Evolutionary conservation across 371 early-diverging fungal genomes (phyloP).

Genomic region (Basidiobolus meristosporus): DNA sequence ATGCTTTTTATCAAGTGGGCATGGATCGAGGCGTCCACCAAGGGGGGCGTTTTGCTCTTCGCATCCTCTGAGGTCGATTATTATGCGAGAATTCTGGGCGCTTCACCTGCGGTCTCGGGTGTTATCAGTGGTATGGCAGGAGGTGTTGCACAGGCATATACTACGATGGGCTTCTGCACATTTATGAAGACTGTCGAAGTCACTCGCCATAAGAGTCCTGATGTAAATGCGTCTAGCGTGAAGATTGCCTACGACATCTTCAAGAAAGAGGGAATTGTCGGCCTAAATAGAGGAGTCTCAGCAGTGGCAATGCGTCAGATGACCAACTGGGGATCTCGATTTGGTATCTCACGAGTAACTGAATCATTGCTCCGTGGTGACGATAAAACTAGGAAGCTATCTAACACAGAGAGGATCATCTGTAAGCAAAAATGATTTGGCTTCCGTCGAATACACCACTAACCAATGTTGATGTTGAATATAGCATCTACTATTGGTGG

Average conservation of each 20-base stretch:
- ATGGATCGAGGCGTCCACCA: conserved; percentile 84
- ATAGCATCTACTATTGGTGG: conserved; percentile 79
- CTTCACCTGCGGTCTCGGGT: conserved; percentile 46
- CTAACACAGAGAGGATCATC: background rate
- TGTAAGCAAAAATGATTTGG: background rate
- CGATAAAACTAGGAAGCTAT: conserved; percentile 1
- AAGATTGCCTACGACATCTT: conserved; percentile 76
- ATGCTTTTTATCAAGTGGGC: conserved; percentile 57
- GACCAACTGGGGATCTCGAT: conserved; percentile 94
- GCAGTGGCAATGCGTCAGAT: conserved; percentile 84
- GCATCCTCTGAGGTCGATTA: conserved; percentile 85
- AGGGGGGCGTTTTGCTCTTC: conserved; percentile 87
- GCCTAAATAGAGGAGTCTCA: conserved; percentile 88
- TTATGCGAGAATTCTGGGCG: conserved; percentile 22
- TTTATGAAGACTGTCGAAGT: conserved; percentile 98
- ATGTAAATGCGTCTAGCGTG: conserved; percentile 45
- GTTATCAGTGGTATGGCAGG: conserved; percentile 85
- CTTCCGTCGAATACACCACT: too few species aligned
- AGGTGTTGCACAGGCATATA: conserved; percentile 81
- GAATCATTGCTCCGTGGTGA: conserved; percentile 1
- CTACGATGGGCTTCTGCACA: conserved; percentile 97
- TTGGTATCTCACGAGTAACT: conserved; percentile 18
- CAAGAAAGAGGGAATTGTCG: conserved; percentile 76
- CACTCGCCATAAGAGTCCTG: conserved; percentile 75
- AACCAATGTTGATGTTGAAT: background rate